A percentile compares a stretch with the other conserved stretches of the same genome.
These are phyloP conservation scores for Tothia fuscella DNA, from an alignment of 2,329 filamentous ascomycete species.

Conservation along the genomic window DNA sequence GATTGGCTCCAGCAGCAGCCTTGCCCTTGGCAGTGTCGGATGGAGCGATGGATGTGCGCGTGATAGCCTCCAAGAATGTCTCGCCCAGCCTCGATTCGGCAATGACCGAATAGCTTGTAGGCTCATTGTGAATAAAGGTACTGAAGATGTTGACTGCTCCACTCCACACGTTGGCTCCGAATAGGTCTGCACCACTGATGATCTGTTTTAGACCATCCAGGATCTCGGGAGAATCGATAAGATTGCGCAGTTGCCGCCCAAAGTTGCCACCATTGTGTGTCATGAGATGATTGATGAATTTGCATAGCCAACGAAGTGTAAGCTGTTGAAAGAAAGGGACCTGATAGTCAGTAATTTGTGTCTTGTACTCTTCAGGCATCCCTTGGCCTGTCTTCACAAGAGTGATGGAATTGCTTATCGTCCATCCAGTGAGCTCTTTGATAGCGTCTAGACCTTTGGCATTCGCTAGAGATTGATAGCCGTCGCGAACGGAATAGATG, in stretches of 20 bases:
- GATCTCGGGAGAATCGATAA: constrained; percentile 85
- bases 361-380: constrained; percentile 60
- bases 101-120: constrained; percentile 92
- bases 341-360: constrained; percentile 78
- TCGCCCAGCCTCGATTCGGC: constrained; percentile 86
- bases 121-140: constrained; percentile 97
- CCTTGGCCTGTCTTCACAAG: constrained; percentile 57
- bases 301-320: constrained; percentile 84
- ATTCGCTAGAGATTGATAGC: constrained; percentile 70
- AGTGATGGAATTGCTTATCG: constrained; percentile 59
- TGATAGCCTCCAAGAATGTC: constrained; percentile 74
- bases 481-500: constrained; percentile 73
- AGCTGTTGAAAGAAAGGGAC: constrained; percentile 91
- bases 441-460: constrained; percentile 82
- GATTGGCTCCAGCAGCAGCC: not conserved
- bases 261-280: constrained; percentile 69
- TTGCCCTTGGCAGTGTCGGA: constrained; percentile 1
- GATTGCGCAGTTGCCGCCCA: constrained; percentile 78
- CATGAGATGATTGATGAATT: constrained; percentile 95
- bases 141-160: constrained; percentile 84
- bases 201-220: constrained; percentile 69
- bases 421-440: constrained; percentile 70
- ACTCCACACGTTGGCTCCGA: constrained; percentile 92
- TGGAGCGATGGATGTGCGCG: no score
- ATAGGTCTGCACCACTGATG: constrained; percentile 65